phyloP scores from a whole-genome alignment of 164 flowering plant genomes.

The Cinnamomum chago region DNA sequence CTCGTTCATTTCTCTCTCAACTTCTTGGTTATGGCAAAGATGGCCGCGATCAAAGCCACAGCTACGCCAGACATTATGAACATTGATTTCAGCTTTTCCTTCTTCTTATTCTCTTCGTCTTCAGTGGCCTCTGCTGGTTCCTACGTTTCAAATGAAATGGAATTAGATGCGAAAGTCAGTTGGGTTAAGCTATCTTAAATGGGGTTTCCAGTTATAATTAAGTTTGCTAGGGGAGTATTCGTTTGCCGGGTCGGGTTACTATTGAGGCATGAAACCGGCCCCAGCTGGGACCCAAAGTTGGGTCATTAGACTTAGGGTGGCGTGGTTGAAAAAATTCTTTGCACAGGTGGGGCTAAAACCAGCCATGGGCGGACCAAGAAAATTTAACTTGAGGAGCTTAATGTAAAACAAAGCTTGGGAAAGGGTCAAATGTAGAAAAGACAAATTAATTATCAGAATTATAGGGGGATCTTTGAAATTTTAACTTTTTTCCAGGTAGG shows the following conservation, averaged over 20 bases:
- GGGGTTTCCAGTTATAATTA: not conserved
- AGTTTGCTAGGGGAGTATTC: not conserved
- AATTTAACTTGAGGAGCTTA: no score
- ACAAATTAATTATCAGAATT: no score
- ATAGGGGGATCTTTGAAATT: no score
- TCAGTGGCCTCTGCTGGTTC: not conserved
- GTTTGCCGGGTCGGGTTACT: not conserved
- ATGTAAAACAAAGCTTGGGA: no score
- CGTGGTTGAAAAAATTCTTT: no score
- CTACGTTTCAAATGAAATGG: not conserved
- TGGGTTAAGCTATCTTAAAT: not conserved
- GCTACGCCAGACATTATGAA: conserved; percentile 7
- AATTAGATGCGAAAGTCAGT: not conserved
- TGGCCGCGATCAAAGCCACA: conserved; percentile 7
- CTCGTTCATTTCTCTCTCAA: conserved; percentile 1
- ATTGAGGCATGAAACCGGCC: not conserved
- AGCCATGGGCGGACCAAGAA: no score
- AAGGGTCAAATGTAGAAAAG: no score
- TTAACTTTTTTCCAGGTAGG: no score
- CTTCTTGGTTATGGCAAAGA: conserved; percentile 9
- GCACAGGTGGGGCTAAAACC: no score
- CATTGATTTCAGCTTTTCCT: conserved; percentile 1
- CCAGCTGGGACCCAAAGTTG: no score
- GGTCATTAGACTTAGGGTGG: no score
- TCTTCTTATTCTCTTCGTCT: not conserved